Evolutionary conservation across 2,329 filamentous ascomycete species (phyloP).

Genomic region (Dissoconium aciculare): DNA sequence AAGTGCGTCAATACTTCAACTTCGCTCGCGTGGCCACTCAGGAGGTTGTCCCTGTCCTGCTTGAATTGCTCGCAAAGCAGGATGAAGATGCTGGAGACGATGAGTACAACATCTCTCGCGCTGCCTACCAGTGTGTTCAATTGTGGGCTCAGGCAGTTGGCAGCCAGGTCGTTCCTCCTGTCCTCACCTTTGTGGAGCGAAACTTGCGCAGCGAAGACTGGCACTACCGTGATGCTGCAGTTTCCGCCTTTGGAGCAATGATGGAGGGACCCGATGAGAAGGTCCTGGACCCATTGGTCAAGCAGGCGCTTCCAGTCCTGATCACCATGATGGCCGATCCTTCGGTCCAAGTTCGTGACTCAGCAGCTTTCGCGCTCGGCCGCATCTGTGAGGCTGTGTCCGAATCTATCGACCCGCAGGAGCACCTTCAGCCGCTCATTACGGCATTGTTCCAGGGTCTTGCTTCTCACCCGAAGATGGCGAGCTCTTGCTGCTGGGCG

Average conservation of each 20-base stretch:
- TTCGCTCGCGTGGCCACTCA: constrained; percentile 84
- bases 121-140: constrained; percentile 90
- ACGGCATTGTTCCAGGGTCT: constrained; percentile 79
- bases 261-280: constrained; percentile 97
- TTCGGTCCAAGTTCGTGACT: constrained; percentile 84
- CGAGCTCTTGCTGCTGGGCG: constrained; percentile 95
- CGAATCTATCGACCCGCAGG: constrained; percentile 71
- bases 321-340: constrained; percentile 86
- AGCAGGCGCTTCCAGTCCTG: constrained; percentile 82
- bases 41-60: constrained; percentile 84
- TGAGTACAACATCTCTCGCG: constrained; percentile 92
- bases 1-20: constrained; percentile 86
- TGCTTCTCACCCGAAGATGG: constrained; percentile 88
- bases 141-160: constrained; percentile 89
- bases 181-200: constrained; percentile 79
- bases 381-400: constrained; percentile 91
- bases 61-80: constrained; percentile 83
- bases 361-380: constrained; percentile 86
- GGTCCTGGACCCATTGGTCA: constrained; percentile 82
- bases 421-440: constrained; percentile 74
- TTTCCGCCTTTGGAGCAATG: constrained; percentile 93
- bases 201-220: constrained; percentile 86
- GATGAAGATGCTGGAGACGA: constrained; percentile 94
- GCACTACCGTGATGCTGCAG: constrained; percentile 87
- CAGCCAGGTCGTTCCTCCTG: constrained; percentile 66